Evolutionary conservation across 345 rosid genomes (phyloP), one percentile per base, ranked within the genome.

Genomic region (Populus ilicifolia): DNA sequence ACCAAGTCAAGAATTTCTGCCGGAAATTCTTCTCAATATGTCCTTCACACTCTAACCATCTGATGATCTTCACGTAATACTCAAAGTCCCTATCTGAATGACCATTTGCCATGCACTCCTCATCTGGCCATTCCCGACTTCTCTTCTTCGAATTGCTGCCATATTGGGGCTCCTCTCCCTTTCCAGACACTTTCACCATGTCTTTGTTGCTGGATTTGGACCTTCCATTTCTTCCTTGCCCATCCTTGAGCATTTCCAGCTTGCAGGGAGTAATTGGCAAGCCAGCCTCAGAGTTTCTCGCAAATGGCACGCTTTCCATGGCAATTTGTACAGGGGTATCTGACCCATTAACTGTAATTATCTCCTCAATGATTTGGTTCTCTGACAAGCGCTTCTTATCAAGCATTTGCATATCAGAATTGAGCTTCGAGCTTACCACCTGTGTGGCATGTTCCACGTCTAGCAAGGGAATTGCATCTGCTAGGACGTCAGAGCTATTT

Each of bases 1-100:
- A 96, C 98, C 99, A 96, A 21, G 97, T 91, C 80, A 96, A 84
- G 84, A 96, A 94, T 82, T 91, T 94, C 91, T 96, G 94, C 82
- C 98, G 83, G 70, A 96, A 96, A 80, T 88, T 92, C 89, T 84
- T 96, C 80, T 92, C 98, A 4, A 96, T 89, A 81, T 96, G 97
- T 38, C 99, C 98, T 77, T 88, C 83, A 48, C 95, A 74, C 80
- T 96, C 97, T 79, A 96, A 77, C 87, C 93, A 84, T 81, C 97
- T 87, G 71, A 94, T 87, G 69, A 85, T 84, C 88, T 92, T 94
- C 84, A 92, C 92, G n/a, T 85, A 90, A 75, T 75, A 91, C 88
- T 89, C 92, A 68, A 96, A 92, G 78, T 90, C 97, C 77, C 86
- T 81, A 71, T 88, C 89, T 52, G 92, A 85, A 74, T 74, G 83